A percentile compares a stretch with the other conserved stretches of the same genome.
These are phyloP conservation scores for Adansonia grandidieri DNA, from an alignment of 441 rosid genomes.

Conservation along the genomic window DNA sequence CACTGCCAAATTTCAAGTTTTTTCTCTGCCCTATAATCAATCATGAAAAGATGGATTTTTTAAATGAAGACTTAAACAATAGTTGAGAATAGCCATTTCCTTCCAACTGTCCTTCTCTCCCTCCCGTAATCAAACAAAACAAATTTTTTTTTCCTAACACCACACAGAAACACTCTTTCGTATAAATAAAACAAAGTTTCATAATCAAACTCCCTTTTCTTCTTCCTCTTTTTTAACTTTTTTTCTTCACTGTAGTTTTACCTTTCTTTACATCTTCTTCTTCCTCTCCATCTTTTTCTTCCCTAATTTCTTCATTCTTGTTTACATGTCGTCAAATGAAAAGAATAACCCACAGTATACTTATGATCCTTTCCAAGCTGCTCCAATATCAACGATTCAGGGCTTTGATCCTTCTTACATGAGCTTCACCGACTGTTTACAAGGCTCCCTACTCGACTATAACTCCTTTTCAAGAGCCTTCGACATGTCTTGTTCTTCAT, in stretches of 20 bases:
- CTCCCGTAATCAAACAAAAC: not conserved
- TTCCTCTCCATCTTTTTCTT: slow-evolving; percentile 7
- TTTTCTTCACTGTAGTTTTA: no score
- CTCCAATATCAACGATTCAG: slow-evolving; percentile 29
- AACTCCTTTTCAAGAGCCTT: slow-evolving; percentile 50
- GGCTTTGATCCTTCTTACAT: slow-evolving; percentile 40
- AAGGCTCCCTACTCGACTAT: slow-evolving; percentile 31
- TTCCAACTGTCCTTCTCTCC: no score
- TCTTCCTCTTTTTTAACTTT: no score
- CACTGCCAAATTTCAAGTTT: no score
- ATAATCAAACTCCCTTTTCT: no score
- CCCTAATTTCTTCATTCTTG: not conserved
- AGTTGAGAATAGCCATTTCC: slow-evolving; percentile 26
- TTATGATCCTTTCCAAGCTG: slow-evolving; percentile 44
- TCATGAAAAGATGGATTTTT: not conserved
- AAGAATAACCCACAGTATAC: slow-evolving; percentile 41
- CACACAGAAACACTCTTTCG: no score
- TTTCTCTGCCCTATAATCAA: not conserved
- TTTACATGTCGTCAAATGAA: slow-evolving; percentile 43
- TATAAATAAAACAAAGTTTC: no score
- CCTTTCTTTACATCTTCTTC: no score
- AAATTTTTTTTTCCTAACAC: slow-evolving; percentile 13
- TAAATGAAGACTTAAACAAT: not conserved
- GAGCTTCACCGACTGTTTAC: slow-evolving; percentile 58
- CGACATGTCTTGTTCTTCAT: slow-evolving; percentile 60